phyloP scores from a whole-genome alignment of 225 moss, liverwort and hornwort genomes.

The Thuidium tamariscinum region DNA sequence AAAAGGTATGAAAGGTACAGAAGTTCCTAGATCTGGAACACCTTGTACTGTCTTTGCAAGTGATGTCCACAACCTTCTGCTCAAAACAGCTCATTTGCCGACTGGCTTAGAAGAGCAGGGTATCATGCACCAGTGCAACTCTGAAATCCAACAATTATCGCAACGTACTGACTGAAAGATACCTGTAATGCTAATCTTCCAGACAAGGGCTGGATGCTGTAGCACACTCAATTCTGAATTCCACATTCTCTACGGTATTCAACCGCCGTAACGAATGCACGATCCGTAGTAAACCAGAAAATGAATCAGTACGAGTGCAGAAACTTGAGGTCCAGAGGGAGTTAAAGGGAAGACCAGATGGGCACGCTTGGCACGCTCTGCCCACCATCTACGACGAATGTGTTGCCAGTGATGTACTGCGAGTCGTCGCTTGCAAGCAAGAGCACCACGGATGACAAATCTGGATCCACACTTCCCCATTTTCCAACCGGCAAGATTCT shows the following conservation, averaged over 20 bases:
- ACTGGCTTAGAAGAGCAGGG: background rate
- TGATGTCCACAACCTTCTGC: background rate
- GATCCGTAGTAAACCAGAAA: background rate
- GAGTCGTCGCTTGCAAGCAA: conserved; percentile 60
- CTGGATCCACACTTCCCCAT: conserved; percentile 67
- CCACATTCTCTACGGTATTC: background rate
- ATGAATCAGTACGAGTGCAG: background rate
- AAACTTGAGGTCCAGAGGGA: background rate
- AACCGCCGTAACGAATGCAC: too few species aligned
- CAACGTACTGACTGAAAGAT: background rate
- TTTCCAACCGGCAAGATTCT: conserved; percentile 44
- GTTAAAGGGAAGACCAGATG: conserved; percentile 76
- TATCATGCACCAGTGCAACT: background rate
- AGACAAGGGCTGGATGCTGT: background rate
- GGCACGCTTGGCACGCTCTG: conserved; percentile 58
- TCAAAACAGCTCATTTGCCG: background rate
- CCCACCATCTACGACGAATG: conserved; percentile 76
- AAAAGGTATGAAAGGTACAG: background rate
- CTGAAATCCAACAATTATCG: background rate
- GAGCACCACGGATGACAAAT: conserved; percentile 69
- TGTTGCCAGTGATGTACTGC: conserved; percentile 55
- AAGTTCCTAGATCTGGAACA: background rate
- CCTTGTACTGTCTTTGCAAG: background rate
- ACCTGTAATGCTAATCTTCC: background rate
- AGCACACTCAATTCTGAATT: background rate